A percentile compares a stretch with the other conserved stretches of the same genome.
These are phyloP conservation scores for Plasmodium vinckei DNA, from an alignment of 169 alveolate genomes.

Conservation along the genomic window DNA sequence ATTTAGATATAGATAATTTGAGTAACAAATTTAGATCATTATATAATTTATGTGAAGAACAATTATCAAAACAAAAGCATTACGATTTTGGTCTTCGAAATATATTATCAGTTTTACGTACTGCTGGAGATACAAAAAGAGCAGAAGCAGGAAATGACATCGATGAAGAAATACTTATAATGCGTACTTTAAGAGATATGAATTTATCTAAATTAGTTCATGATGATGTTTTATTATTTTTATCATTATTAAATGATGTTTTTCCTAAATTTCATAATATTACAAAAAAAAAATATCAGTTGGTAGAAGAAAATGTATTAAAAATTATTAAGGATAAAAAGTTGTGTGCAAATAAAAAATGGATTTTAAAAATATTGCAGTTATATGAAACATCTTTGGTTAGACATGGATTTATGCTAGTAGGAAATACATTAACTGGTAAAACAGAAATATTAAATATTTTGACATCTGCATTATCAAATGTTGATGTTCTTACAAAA, in stretches of 20 bases:
- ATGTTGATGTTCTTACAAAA: conserved; percentile 88
- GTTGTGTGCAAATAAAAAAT: conserved; percentile 74
- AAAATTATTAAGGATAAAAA: conserved; percentile 84
- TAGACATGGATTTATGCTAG: conserved; percentile 98
- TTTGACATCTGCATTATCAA: conserved; percentile 92
- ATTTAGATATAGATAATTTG: conserved; percentile 93
- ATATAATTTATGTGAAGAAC: conserved; percentile 94
- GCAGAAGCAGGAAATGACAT: conserved; percentile 94
- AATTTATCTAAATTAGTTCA: conserved; percentile 95
- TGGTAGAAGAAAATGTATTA: conserved; percentile 91
- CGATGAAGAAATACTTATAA: conserved; percentile 81
- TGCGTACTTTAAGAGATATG: conserved; percentile 96
- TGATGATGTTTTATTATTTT: conserved; percentile 96
- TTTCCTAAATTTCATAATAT: conserved; percentile 96
- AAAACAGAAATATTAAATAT: conserved; percentile 95
- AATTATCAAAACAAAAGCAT: conserved; percentile 95
- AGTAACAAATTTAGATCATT: conserved; percentile 95
- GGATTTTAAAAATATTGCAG: conserved; percentile 65
- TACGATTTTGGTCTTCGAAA: conserved; percentile 99
- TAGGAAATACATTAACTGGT: conserved; percentile 97
- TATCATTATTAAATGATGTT: conserved; percentile 94
- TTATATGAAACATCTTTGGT: conserved; percentile 94
- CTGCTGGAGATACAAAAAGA: conserved; percentile 94
- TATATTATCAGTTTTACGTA: conserved; percentile 93
- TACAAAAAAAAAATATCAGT: conserved; percentile 93